These are phyloP conservation scores for Diplotaxis tenuifolia DNA, from an alignment of 345 rosid genomes.

Conservation along the genomic window DNA sequence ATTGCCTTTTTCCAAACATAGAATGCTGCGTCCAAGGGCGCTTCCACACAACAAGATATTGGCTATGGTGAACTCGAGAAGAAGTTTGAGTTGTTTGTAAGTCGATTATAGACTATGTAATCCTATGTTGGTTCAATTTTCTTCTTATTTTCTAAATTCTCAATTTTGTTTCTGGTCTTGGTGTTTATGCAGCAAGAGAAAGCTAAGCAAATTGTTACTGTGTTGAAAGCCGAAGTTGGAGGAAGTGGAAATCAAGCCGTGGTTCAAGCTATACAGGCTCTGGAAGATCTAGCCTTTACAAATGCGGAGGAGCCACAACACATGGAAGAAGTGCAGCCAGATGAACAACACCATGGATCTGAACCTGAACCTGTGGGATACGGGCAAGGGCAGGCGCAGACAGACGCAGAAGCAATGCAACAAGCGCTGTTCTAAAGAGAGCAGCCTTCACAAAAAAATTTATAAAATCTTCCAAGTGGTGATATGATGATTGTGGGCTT, in stretches of 20 bases:
- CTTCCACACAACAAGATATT: slow-evolving; percentile 30
- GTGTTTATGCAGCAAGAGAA: slow-evolving; percentile 60
- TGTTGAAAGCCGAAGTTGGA: slow-evolving; percentile 53
- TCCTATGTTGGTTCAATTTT: background rate
- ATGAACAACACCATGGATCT: background rate
- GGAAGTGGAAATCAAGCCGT: slow-evolving; percentile 40
- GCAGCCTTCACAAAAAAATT: background rate
- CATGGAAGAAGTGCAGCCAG: slow-evolving; percentile 27
- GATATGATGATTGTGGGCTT: slow-evolving; percentile 23
- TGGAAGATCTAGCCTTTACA: slow-evolving; percentile 56
- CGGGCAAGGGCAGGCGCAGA: background rate
- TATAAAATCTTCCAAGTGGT: slow-evolving; percentile 2
- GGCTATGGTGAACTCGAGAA: slow-evolving; percentile 53
- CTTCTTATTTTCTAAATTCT: background rate
- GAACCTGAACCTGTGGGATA: background rate
- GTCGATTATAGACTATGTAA: too few relatives aligned
- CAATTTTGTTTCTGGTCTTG: background rate
- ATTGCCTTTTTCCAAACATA: background rate
- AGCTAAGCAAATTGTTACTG: slow-evolving; percentile 49
- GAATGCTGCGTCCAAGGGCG: background rate
- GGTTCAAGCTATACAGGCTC: slow-evolving; percentile 54
- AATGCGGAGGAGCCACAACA: slow-evolving; percentile 38
- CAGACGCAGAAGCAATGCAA: slow-evolving; percentile 38
- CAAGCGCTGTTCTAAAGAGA: slow-evolving; percentile 29
- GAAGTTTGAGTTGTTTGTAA: slow-evolving; percentile 68